A percentile compares a stretch with the other conserved stretches of the same genome.
phyloP scores from a whole-genome alignment of 208 protist genomes.

The Wallacemonas sp. region DNA sequence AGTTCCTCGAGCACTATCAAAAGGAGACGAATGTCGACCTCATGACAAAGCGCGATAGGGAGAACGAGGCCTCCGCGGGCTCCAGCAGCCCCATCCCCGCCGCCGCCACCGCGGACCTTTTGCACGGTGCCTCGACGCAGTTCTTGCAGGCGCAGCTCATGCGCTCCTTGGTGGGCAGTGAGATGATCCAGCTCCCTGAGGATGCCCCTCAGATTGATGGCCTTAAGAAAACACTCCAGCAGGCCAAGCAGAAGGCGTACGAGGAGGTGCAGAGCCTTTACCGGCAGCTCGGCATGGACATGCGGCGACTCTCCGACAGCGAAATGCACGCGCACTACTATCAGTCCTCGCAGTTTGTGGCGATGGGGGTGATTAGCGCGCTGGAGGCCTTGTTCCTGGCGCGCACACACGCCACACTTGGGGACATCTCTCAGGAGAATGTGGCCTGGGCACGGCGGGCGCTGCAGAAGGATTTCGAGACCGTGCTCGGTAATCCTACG shows the following conservation, averaged over 20 bases:
- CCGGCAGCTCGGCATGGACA: constrained; percentile 70
- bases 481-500: constrained; percentile 47
- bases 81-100: constrained; percentile 46
- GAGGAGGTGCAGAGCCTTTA: constrained; percentile 70
- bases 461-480: constrained; percentile 66
- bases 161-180: constrained; percentile 58
- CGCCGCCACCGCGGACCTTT: constrained; percentile 68
- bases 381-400: constrained; percentile 82
- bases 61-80: constrained; percentile 5
- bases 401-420: constrained; percentile 71
- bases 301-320: constrained; percentile 57
- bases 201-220: constrained; percentile 78
- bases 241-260: constrained; percentile 82
- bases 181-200: constrained; percentile 81
- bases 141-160: constrained; percentile 79
- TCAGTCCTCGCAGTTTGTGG: constrained; percentile 58
- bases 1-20: constrained; percentile 88
- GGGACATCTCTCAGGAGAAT: constrained; percentile 62
- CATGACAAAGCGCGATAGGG: constrained; percentile 37
- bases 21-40: constrained; percentile 86
- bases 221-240: constrained; percentile 70
- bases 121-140: constrained; percentile 70
- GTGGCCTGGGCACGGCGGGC: constrained; percentile 61
- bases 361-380: constrained; percentile 54
- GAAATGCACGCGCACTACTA: constrained; percentile 77